Evolutionary conservation across 768 basidiomycete genomes (phyloP).

Genomic region (Collybiopsis confluens): DNA sequence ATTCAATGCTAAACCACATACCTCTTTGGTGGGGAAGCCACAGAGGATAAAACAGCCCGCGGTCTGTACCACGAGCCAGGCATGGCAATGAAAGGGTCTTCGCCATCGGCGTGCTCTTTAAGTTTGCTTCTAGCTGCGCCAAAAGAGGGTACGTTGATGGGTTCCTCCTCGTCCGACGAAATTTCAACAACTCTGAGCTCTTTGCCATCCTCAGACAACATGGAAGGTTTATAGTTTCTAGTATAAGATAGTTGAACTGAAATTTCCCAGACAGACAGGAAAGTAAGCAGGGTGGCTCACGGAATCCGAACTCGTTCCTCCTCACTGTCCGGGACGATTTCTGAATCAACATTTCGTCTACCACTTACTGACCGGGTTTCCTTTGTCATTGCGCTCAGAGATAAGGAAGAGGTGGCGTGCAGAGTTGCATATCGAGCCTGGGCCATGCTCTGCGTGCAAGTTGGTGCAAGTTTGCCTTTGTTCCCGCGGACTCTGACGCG

Average conservation of each 20-base stretch:
- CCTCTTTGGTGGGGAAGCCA: background rate
- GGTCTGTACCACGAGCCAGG: background rate
- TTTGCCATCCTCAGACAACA: background rate
- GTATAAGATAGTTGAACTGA: too few species aligned
- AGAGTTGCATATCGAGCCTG: background rate
- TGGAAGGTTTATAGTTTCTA: too few species aligned
- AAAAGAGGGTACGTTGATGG: background rate
- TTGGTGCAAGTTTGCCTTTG: background rate
- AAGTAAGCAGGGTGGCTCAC: constrained; percentile 8
- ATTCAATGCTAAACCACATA: background rate
- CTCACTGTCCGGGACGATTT: constrained; percentile 46
- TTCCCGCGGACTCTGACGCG: background rate
- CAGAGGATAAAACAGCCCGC: background rate
- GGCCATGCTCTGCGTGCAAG: background rate
- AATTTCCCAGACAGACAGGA: too few species aligned
- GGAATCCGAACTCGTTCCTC: constrained; percentile 34
- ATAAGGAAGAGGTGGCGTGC: background rate
- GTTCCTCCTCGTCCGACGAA: constrained; percentile 1
- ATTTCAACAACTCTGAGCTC: background rate
- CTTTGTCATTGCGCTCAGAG: background rate
- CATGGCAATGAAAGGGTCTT: background rate
- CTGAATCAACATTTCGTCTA: constrained; percentile 6
- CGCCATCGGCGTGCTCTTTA: background rate
- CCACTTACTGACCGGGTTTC: background rate
- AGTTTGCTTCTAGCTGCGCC: too few species aligned